Evolutionary conservation across 2,329 filamentous ascomycete species (phyloP).

Genomic region (Alternaria metachromatica): DNA sequence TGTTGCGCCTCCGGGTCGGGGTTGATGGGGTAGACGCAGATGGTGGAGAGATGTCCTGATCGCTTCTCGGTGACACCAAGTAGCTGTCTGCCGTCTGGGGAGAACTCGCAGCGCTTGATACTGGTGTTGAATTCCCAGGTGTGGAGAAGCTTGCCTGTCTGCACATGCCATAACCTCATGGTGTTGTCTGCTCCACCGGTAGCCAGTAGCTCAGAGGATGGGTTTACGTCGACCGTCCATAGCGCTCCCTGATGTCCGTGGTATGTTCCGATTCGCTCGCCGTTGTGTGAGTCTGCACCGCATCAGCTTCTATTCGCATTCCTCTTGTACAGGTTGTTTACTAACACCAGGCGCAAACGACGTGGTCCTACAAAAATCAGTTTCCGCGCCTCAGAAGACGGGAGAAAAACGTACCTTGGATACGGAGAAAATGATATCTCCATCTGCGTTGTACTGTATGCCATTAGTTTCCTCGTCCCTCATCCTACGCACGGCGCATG

Average conservation of each 20-base stretch:
- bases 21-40: conserved; percentile 89
- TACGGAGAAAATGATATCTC: conserved; percentile 94
- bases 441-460: conserved; percentile 72
- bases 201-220: conserved; percentile 87
- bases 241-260: conserved; percentile 96
- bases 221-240: conserved; percentile 98
- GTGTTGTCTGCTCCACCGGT: conserved; percentile 98
- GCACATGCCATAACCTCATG: conserved; percentile 94
- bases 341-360: conserved; percentile 88
- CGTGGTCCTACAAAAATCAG: conserved; percentile 67
- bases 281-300: conserved; percentile 77
- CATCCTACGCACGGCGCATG: background rate
- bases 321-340: conserved; percentile 10
- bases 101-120: conserved; percentile 98
- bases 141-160: conserved; percentile 91
- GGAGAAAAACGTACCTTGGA: conserved; percentile 7
- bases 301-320: conserved; percentile 27
- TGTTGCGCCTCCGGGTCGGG: conserved; percentile 84
- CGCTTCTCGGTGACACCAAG: conserved; percentile 98
- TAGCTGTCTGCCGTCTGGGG: conserved; percentile 87
- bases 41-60: conserved; percentile 93
- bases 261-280: conserved; percentile 93
- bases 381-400: background rate
- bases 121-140: conserved; percentile 97
- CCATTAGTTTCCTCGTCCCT: conserved; percentile 1